These are phyloP conservation scores for Rosa persica DNA, from an alignment of 306 rosid species.

Conservation along the genomic window DNA sequence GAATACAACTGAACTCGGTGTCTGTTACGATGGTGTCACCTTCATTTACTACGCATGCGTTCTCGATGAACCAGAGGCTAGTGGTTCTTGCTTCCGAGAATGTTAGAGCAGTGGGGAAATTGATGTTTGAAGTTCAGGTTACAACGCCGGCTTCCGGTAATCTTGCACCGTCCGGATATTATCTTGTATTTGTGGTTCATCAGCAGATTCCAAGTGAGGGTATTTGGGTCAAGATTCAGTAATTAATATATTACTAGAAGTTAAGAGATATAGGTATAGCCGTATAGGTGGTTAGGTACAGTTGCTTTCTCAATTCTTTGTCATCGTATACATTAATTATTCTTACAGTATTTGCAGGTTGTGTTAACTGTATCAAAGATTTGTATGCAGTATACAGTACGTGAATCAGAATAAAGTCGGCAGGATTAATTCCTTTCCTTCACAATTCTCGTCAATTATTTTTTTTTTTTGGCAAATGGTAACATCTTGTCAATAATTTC, in stretches of 20 bases:
- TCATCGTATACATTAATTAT: not conserved
- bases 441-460: no score
- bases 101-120: slow-evolving; percentile 9
- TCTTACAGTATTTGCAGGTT: not conserved
- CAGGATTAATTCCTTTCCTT: not conserved
- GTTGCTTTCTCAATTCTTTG: not conserved
- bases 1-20: slow-evolving; percentile 17
- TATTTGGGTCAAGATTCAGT: slow-evolving; percentile 42
- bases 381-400: not conserved
- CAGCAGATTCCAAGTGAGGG: slow-evolving; percentile 56
- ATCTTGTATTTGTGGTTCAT: slow-evolving; percentile 50
- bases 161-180: slow-evolving; percentile 67
- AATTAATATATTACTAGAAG: not conserved
- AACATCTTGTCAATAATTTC: no score
- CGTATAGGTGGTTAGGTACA: not conserved
- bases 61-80: slow-evolving; percentile 72
- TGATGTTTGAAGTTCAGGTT: slow-evolving; percentile 33
- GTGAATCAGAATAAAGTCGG: not conserved
- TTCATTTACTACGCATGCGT: slow-evolving; percentile 75
- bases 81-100: slow-evolving; percentile 36
- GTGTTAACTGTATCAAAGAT: not conserved
- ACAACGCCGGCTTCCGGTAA: slow-evolving; percentile 35
- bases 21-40: slow-evolving; percentile 55
- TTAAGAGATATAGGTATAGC: not conserved
- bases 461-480: no score